Evolutionary conservation across 2,329 filamentous ascomycete species (phyloP), one percentile per base, ranked within the genome.

Genomic region (Exophiala mesophila): DNA sequence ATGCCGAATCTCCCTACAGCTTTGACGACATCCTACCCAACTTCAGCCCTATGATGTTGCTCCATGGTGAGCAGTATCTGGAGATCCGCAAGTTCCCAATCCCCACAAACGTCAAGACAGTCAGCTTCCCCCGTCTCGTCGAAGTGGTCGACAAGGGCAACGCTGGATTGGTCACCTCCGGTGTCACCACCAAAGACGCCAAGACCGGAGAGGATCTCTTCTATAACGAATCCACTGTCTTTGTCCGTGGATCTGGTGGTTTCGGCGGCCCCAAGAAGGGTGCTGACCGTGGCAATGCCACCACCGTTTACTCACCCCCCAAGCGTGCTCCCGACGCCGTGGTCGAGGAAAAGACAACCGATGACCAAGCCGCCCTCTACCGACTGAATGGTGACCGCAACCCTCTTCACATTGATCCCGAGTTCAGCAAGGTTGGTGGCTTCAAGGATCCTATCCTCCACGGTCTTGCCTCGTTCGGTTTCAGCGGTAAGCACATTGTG

Each of bases 1-100:
- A 84, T 69, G 82, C 87, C 48, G 75, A 85, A 54, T 72, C 81
- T 49, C 86, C 90, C 20, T 97, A 85, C 72, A 80, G 74, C 64
- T 76, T 92, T 57, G 78, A 80, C 60, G 80, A 89, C 44, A 77
- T 98, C 49, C 84, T 97, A 18, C 88, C 89, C 64, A 94, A 97
- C 75, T 98, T 96, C 74, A 88, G 80, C 26, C 90, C 89, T 49
- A 96, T 95, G 88, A 96, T 96, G 88, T 80, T 98, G 37, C 83
- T 98, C 17, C 92, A 98, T 71, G 92, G 92, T 62, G 92, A 98
- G 74, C 92, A 98, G 68, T 98, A 89, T 70, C 86, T 98, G 52
- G 92, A 98, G 69, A 78, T 98, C 60, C 81, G 83, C 62, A 88
- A 90, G 66, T 94, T 82, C 71, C 92, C 92, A 29, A 85, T 97